Evolutionary conservation across 192 early-diverging fungal species (phyloP).

Genomic region (Tieghemiomyces parasiticus): DNA sequence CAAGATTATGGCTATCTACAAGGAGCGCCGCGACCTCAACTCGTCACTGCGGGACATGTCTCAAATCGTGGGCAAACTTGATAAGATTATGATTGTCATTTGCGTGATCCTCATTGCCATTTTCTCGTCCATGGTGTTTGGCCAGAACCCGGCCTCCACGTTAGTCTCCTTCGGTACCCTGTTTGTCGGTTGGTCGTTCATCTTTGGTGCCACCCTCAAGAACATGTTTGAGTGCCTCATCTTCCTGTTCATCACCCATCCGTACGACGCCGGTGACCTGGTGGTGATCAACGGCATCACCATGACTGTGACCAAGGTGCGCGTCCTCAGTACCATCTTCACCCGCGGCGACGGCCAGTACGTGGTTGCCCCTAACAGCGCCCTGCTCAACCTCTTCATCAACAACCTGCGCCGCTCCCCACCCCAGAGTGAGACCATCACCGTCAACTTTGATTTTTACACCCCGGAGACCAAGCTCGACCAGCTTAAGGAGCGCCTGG

Average conservation of each 20-base stretch:
- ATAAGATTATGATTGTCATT: slow-evolving; percentile 45
- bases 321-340: slow-evolving; percentile 69
- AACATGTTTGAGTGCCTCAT: slow-evolving; percentile 70
- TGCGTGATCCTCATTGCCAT: slow-evolving; percentile 39
- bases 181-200: slow-evolving; percentile 65
- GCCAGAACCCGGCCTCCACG: slow-evolving; percentile 42
- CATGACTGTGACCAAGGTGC: slow-evolving; percentile 59
- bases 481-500: slow-evolving; percentile 46
- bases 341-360: slow-evolving; percentile 67
- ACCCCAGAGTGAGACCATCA: slow-evolving; percentile 26
- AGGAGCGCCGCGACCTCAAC: slow-evolving; percentile 59
- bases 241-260: slow-evolving; percentile 71
- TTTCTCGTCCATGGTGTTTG: slow-evolving; percentile 39
- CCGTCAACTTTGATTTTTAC: slow-evolving; percentile 49
- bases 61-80: slow-evolving; percentile 69
- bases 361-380: slow-evolving; percentile 58
- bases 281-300: slow-evolving; percentile 52
- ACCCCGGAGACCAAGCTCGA: slow-evolving; percentile 59
- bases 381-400: slow-evolving; percentile 45
- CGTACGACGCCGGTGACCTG: slow-evolving; percentile 63
- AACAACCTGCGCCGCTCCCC: slow-evolving; percentile 53
- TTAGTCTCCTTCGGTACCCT: slow-evolving; percentile 53
- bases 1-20: slow-evolving; percentile 62
- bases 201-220: slow-evolving; percentile 69
- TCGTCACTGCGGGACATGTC: slow-evolving; percentile 65